These are phyloP conservation scores for Erodium moschatum DNA, from an alignment of 441 rosid species.

Conservation along the genomic window DNA sequence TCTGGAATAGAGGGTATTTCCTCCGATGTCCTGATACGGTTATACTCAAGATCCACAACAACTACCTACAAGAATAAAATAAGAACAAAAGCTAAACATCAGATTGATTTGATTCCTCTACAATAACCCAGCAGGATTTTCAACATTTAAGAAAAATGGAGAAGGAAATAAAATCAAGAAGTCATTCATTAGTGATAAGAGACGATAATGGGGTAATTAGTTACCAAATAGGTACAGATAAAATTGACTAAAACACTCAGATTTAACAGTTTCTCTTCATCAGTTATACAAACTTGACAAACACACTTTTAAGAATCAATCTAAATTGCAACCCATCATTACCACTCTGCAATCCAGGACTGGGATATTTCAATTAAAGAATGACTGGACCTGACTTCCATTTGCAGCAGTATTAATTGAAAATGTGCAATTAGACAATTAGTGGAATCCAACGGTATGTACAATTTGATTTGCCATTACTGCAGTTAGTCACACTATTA, in stretches of 20 bases:
- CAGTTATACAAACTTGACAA: neutral
- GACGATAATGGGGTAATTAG: neutral
- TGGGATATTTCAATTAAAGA: neutral
- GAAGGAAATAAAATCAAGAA: slow-evolving; percentile 2
- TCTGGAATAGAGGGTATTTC: slow-evolving; percentile 93
- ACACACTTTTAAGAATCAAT: neutral
- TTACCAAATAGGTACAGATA: neutral
- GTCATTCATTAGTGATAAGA: neutral
- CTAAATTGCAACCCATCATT: neutral
- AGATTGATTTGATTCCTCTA: slow-evolving; percentile 1
- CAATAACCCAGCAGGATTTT: neutral
- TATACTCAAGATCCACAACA: slow-evolving; percentile 90
- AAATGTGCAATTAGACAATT: neutral
- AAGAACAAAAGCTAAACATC: slow-evolving; percentile 3
- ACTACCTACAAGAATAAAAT: slow-evolving; percentile 59
- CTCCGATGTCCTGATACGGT: slow-evolving; percentile 74
- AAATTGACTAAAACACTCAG: neutral
- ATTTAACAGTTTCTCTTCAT: neutral
- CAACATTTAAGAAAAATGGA: neutral
- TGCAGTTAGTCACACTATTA: neutral
- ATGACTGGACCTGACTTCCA: neutral
- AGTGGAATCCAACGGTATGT: neutral
- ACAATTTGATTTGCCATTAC: neutral
- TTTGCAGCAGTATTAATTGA: neutral
- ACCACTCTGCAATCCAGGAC: neutral